Evolutionary conservation across 73 alveolate genomes (phyloP), one percentile per base, ranked within the genome.

Genomic region (Diophrys appendiculata): DNA sequence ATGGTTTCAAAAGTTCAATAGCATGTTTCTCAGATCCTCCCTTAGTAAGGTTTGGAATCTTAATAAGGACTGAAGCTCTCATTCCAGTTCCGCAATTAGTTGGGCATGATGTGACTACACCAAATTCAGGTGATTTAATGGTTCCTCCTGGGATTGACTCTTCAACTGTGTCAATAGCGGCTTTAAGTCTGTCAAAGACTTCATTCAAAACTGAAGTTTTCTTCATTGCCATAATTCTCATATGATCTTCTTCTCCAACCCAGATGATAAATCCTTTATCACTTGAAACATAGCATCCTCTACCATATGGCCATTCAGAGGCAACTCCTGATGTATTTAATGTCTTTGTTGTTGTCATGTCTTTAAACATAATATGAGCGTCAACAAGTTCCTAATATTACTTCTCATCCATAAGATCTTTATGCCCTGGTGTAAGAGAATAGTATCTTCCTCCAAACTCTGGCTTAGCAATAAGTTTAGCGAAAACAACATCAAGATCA

Each of bases 341-440:
- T 72, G 33, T 33, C 72, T n/a, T 52, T n/a, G n/a, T n/a, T n/a
- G n/a, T n/a, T n/a, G n/a, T n/a, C n/a, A n/a, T n/a, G n/a, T n/a
- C n/a, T n/a, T 76, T 76, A 52, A 82, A 82, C n/a, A 82, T 43
- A 71, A 75, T 75, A 1, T 76, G 78, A 31, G 64, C 86, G 13
- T 73, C 86, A 0, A 65, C 35, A 3, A 82, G 75, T 34, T 76
- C 1, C 22, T 82, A 27, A 35, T 77, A 32, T 22, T 77, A 78
- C 34, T 74, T 78, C 33, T 82, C 84, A 27, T 73, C 29, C 76
- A 82, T 75, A 23, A 52, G 69, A 56, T 72, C 52, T 0, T 64
- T 80, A 81, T 52, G 3, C 77, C 76, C 52, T 82, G 67, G 65
- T 82, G 76, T 11, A 74, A 75, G 29, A 85, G 86, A 27, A 78